Evolutionary conservation across 495 filamentous ascomycete species (phyloP).

Genomic region (Trichodelitschia bisporula): DNA sequence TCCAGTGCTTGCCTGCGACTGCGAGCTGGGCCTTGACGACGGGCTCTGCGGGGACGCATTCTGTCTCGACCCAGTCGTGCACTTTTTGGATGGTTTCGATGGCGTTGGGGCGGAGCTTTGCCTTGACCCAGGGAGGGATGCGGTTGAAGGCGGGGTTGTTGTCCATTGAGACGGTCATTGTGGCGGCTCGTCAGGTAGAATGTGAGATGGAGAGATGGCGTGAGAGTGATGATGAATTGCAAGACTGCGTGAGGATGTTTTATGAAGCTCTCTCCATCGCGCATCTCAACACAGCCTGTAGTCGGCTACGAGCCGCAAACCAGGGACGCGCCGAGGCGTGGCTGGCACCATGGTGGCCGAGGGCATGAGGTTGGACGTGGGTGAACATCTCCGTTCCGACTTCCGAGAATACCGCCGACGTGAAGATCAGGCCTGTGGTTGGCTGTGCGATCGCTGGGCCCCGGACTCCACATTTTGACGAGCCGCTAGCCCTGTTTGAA

Average conservation of each 20-base stretch:
- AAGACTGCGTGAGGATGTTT: neutral
- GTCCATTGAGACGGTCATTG: constrained; percentile 2
- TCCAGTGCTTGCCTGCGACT: constrained; percentile 13
- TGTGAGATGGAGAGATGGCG: neutral
- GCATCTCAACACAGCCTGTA: too few species aligned
- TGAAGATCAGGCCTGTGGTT: too few species aligned
- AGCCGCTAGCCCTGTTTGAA: too few species aligned
- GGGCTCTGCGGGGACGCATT: constrained; percentile 19
- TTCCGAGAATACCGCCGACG: too few species aligned
- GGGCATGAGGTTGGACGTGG: too few species aligned
- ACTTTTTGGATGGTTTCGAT: constrained; percentile 16
- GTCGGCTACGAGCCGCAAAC: too few species aligned
- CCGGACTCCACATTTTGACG: too few species aligned
- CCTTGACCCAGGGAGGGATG: constrained; percentile 17
- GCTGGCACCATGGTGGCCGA: too few species aligned
- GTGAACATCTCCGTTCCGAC: too few species aligned
- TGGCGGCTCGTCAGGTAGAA: neutral
- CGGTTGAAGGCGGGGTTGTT: constrained; percentile 14
- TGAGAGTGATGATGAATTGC: neutral
- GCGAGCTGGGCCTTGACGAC: constrained; percentile 18
- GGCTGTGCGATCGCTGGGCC: too few species aligned
- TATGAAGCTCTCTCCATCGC: too few species aligned
- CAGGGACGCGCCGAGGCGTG: too few species aligned
- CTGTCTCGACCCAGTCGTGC: constrained; percentile 18
- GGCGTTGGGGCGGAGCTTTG: constrained; percentile 16